Percentiles rank a stretch among this genome's conserved stretches.
Conservation (phyloP, 1,284 basidiomycete genomes). For the Pseudozyma thailandica region DNA sequence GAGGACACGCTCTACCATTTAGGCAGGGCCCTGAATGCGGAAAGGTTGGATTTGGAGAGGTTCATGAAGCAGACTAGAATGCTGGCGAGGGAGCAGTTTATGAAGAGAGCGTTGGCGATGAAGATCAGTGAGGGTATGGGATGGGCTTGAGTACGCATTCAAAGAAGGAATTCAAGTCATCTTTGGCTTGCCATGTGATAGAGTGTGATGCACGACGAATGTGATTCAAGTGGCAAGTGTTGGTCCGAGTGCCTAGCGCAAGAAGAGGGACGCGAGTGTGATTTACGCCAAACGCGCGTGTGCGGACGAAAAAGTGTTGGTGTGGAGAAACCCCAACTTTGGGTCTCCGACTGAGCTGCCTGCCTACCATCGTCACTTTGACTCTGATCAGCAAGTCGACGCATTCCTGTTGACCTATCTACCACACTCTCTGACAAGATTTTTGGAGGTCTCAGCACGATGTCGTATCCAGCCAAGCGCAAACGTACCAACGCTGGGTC, state of each 20-base stretch:
- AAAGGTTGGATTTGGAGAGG: constrained; percentile 69
- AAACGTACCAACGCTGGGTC: not conserved
- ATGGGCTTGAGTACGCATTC: constrained; percentile 43
- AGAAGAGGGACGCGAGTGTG: constrained; percentile 3
- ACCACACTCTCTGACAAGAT: not conserved
- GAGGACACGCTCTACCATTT: constrained; percentile 98
- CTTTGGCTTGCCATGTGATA: not conserved
- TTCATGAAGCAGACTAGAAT: constrained; percentile 66
- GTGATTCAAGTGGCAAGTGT: not conserved
- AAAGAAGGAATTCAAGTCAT: no score
- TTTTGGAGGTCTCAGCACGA: not conserved
- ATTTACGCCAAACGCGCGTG: constrained; percentile 1
- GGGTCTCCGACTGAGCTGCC: no score
- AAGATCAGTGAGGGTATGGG: constrained; percentile 61
- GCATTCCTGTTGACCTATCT: not conserved
- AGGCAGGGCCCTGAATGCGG: constrained; percentile 89
- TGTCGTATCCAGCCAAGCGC: not conserved
- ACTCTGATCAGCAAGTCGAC: not conserved
- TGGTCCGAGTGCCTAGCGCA: no score
- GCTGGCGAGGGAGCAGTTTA: constrained; percentile 65
- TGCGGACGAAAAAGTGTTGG: constrained; percentile 17
- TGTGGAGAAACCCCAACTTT: no score
- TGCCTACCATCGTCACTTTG: not conserved
- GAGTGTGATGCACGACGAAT: no score
- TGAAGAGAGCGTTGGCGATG: constrained; percentile 60